These are phyloP conservation scores for Loxodes magnus DNA, from an alignment of 73 alveolate genomes.

Conservation along the genomic window DNA sequence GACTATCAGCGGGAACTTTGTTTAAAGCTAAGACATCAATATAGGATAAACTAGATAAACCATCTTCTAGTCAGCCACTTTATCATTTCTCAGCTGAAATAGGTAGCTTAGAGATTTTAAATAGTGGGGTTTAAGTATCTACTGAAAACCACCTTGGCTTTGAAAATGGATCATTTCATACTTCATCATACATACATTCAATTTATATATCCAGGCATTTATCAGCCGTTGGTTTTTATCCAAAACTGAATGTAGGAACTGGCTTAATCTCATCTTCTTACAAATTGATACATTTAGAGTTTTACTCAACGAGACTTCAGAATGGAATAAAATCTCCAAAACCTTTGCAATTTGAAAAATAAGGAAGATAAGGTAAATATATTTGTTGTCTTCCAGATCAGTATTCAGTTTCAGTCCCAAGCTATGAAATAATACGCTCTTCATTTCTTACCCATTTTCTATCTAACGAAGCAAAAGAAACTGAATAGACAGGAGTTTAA, in stretches of 20 bases:
- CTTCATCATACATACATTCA: constrained; percentile 74
- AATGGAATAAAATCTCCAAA: constrained; percentile 70
- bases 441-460: neutral
- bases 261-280: constrained; percentile 44
- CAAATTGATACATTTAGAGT: constrained; percentile 36
- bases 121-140: constrained; percentile 28
- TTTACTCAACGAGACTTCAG: constrained; percentile 65
- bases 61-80: no score
- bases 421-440: constrained; percentile 1
- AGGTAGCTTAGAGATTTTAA: constrained; percentile 50
- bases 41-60: no score
- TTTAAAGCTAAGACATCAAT: constrained; percentile 31
- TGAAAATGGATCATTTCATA: constrained; percentile 41
- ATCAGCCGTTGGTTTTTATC: constrained; percentile 63
- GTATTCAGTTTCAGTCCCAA: constrained; percentile 13
- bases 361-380: constrained; percentile 66
- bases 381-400: constrained; percentile 41
- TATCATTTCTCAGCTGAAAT: constrained; percentile 28
- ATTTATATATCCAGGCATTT: constrained; percentile 43
- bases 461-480: constrained; percentile 5
- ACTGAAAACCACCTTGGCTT: constrained; percentile 61
- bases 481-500: constrained; percentile 22
- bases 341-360: constrained; percentile 77
- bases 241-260: constrained; percentile 59
- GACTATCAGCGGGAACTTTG: constrained; percentile 26